phyloP scores from a whole-genome alignment of 441 rosid species.

The Raphanus hybrid region DNA sequence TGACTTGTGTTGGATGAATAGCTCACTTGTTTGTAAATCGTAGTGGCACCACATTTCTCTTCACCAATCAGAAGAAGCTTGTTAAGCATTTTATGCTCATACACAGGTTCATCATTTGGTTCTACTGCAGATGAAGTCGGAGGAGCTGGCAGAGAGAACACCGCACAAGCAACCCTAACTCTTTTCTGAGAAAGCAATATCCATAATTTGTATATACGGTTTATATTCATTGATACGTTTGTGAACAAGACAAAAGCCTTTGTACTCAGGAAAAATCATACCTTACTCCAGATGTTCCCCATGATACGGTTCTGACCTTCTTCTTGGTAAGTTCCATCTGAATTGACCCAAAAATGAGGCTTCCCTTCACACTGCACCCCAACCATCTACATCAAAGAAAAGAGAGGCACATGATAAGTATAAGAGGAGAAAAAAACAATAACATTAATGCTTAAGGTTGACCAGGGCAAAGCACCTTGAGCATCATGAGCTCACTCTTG shows the following conservation, averaged over 20 bases:
- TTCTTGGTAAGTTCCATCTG: slow-evolving; percentile 88
- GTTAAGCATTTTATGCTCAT: slow-evolving; percentile 39
- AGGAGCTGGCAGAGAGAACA: slow-evolving; percentile 64
- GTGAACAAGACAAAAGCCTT: slow-evolving; percentile 1
- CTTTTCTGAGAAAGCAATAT: slow-evolving; percentile 42
- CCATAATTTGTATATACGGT: slow-evolving; percentile 12
- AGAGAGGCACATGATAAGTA: background rate
- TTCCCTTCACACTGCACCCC: slow-evolving; percentile 66
- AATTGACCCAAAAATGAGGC: slow-evolving; percentile 62
- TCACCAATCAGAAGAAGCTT: slow-evolving; percentile 68
- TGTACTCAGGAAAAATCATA: slow-evolving; percentile 16
- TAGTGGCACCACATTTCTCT: slow-evolving; percentile 67
- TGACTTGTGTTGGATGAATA: background rate
- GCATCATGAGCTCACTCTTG: slow-evolving; percentile 53
- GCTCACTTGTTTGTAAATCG: slow-evolving; percentile 70
- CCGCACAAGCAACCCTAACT: slow-evolving; percentile 45
- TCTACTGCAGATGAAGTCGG: slow-evolving; percentile 38
- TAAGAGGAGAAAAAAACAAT: background rate
- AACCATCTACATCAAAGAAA: slow-evolving; percentile 46
- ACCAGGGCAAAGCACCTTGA: slow-evolving; percentile 47
- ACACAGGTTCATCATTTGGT: slow-evolving; percentile 32
- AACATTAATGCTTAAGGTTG: no score
- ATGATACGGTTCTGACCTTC: slow-evolving; percentile 89
- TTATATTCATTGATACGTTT: background rate
- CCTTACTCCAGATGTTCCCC: slow-evolving; percentile 95